A percentile compares a stretch with the other conserved stretches of the same genome.
These are phyloP conservation scores for Annona squamosa DNA, from an alignment of 164 flowering plant species.

Conservation along the genomic window DNA sequence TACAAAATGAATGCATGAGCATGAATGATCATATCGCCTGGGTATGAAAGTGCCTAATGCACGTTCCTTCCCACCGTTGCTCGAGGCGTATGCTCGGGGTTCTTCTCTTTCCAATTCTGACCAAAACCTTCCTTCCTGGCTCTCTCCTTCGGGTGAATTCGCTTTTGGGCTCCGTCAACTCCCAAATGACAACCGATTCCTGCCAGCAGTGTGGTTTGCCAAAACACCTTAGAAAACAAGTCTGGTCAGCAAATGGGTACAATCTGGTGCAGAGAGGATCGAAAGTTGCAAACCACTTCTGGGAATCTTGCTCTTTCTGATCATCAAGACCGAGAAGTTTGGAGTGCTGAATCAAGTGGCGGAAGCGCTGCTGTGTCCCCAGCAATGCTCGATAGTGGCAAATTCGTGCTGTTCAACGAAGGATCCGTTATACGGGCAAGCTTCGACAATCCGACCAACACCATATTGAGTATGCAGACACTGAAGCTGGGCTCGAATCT, in stretches of 20 bases:
- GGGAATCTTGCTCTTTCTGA: slow-evolving; percentile 20
- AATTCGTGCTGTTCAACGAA: slow-evolving; percentile 1
- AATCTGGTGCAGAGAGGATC: slow-evolving; percentile 23
- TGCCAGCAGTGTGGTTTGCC: slow-evolving; percentile 30
- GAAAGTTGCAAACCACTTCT: slow-evolving; percentile 14
- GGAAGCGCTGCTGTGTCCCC: not conserved
- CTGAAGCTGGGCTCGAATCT: slow-evolving; percentile 11
- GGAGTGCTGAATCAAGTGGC: not conserved
- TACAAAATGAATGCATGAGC: no score
- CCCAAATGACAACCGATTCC: slow-evolving; percentile 4
- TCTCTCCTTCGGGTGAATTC: slow-evolving; percentile 30
- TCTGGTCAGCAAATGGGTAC: slow-evolving; percentile 28
- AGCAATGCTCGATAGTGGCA: not conserved
- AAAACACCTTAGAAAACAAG: slow-evolving; percentile 26
- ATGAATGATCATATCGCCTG: no score
- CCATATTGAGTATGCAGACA: slow-evolving; percentile 30
- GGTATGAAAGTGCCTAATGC: no score
- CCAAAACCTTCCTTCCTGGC: slow-evolving; percentile 12
- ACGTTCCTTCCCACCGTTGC: not conserved
- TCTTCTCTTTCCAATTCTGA: slow-evolving; percentile 16
- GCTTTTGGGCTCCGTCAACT: slow-evolving; percentile 27
- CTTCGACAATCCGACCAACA: slow-evolving; percentile 9
- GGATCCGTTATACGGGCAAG: not conserved
- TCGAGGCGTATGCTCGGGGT: slow-evolving; percentile 17
- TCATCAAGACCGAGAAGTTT: slow-evolving; percentile 8